Base-by-base conservation (phyloP, 192 early-diverging fungal species). In the Backusella circina region DNA sequence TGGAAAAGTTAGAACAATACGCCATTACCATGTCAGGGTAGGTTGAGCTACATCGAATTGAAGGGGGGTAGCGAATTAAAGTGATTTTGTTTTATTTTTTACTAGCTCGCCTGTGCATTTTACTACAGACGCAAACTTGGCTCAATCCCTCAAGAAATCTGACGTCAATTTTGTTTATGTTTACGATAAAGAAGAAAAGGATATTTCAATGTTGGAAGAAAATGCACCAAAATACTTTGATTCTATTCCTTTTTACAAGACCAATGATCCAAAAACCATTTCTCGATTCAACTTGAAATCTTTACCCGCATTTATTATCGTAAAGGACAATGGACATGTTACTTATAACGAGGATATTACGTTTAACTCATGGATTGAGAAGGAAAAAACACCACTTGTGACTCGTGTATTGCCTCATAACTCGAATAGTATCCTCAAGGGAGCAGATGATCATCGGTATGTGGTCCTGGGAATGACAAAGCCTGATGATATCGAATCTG, bases 391-490 rank as follows among this genome's bases (percentile, higher is more conserved):
- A 72, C 89, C 93, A 15, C 75, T 93, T 30, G 86, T 93, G 12
- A 84, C 91, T 1, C 79, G 87, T 36, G 75, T 96, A 18, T 84
- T 82, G n/a, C 84, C 87, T 67, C 83, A 84, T 31, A 95, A 94
- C 73, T 84, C 92, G 16, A 89, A 91, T 37, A 84, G 86, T 2
- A 85, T 94, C 75, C 84, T 96, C 75, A 86, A 90, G 35, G 85
- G 89, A 64, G 82, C 89, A 23, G 85, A 88, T 18, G 37, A 61
- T 61, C 54, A 61, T 13, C 54, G 12, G 54, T 82, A 89, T 69
- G 78, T 95, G 6, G 86, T 93, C 0, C 79, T 97, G 73, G 88
- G 84, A 4, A 72, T 95, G 6, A 80, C 95, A 16, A 87, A 91
- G 71, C 83, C 86, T 7, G 74, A 72, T 2, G 79, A 84, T 51